Percentiles rank a stretch among this genome's conserved stretches.
These are phyloP conservation scores for Bryum argenteum DNA, from an alignment of 225 moss, liverwort and hornwort species.

Conservation along the genomic window DNA sequence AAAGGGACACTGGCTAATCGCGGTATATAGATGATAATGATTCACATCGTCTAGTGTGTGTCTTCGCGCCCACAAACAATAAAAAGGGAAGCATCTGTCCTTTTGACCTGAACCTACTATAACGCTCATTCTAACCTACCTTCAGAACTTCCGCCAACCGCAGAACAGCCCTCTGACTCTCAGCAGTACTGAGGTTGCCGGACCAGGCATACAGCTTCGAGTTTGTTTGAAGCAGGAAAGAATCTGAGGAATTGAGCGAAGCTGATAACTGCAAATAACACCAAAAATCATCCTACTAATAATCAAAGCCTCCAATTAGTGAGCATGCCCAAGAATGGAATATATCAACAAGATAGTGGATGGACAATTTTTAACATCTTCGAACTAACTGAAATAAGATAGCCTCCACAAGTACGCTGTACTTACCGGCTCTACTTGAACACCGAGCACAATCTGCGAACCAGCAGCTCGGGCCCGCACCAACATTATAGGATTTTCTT, in stretches of 20 bases:
- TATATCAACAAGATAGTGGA: not conserved
- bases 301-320: constrained; percentile 12
- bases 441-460: constrained; percentile 63
- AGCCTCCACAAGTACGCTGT: constrained; percentile 8
- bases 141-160: constrained; percentile 78
- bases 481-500: constrained; percentile 66
- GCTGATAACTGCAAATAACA: constrained; percentile 58
- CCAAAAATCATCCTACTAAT: not conserved
- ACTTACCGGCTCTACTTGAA: constrained; percentile 85
- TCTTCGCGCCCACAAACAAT: not conserved
- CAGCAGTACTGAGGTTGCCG: constrained; percentile 70
- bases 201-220: constrained; percentile 84
- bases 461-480: constrained; percentile 75
- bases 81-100: not conserved
- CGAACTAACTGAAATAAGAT: not conserved
- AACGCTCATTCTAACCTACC: constrained; percentile 38
- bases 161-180: constrained; percentile 75
- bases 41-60: constrained; percentile 3
- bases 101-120: not conserved
- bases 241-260: constrained; percentile 89
- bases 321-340: constrained; percentile 12
- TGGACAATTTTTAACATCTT: constrained; percentile 17
- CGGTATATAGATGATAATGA: constrained; percentile 6
- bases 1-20: constrained; percentile 19
- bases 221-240: constrained; percentile 80